These are phyloP conservation scores for Corymbia maculata DNA, from an alignment of 345 rosid genomes.

Conservation along the genomic window DNA sequence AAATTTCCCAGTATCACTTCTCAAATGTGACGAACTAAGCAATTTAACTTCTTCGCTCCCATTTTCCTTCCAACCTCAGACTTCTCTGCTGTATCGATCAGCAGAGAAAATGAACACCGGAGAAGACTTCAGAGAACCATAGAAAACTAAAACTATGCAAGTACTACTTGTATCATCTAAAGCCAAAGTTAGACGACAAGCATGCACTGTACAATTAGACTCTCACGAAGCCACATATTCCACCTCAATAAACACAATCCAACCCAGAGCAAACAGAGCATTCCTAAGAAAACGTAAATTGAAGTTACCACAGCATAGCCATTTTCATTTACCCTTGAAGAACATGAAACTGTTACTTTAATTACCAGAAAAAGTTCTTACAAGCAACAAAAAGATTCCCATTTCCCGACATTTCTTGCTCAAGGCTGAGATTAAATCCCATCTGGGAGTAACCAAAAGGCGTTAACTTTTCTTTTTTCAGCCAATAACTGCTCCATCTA, in stretches of 20 bases:
- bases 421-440: background rate
- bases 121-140: background rate
- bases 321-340: background rate
- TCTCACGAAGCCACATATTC: background rate
- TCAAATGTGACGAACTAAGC: background rate
- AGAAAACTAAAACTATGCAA: background rate
- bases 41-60: background rate
- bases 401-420: background rate
- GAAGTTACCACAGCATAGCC: background rate
- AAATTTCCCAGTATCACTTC: background rate
- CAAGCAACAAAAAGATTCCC: background rate
- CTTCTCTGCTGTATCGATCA: background rate
- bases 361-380: background rate
- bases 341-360: background rate
- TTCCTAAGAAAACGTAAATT: background rate
- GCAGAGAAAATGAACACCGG: background rate
- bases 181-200: background rate
- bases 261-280: background rate
- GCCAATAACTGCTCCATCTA: conserved; percentile 14
- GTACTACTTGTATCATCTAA: background rate
- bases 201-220: background rate
- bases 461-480: background rate
- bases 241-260: background rate
- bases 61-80: background rate
- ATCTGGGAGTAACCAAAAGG: background rate